These are phyloP conservation scores for Erigeron canadensis DNA, from an alignment of 129 eudicot species.

Conservation along the genomic window DNA sequence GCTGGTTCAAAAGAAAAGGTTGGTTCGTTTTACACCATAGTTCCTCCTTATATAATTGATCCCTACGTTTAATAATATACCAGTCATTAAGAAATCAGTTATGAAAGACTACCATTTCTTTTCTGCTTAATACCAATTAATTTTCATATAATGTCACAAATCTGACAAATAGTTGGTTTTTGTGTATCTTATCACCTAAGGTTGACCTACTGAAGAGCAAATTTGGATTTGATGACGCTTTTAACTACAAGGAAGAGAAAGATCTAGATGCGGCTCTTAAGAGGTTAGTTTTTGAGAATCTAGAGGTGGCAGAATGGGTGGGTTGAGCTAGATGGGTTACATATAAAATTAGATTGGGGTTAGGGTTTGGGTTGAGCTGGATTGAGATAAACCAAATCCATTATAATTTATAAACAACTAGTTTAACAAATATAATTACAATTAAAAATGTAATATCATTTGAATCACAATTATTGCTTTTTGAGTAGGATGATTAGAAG, in stretches of 20 bases:
- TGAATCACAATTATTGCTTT: too few species aligned
- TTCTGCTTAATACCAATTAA: not conserved
- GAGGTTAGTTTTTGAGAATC: too few species aligned
- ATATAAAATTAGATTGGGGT: too few species aligned
- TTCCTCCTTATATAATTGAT: not conserved
- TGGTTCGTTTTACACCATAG: not conserved
- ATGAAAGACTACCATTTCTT: not conserved
- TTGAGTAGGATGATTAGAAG: too few species aligned
- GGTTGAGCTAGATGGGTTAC: conserved; percentile 50
- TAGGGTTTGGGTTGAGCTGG: conserved; percentile 32
- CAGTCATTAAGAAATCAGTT: not conserved
- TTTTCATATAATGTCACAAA: conserved; percentile 2
- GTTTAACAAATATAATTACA: too few species aligned
- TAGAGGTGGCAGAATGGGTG: too few species aligned
- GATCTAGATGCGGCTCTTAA: too few species aligned
- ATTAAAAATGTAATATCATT: too few species aligned
- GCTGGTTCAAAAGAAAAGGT: conserved; percentile 51
- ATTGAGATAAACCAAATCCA: not conserved
- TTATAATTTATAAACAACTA: too few species aligned
- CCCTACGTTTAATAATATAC: not conserved
- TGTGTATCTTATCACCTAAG: conserved; percentile 18
- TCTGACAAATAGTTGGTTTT: not conserved
- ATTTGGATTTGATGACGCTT: conserved; percentile 53
- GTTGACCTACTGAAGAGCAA: conserved; percentile 51
- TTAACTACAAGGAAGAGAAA: not conserved